phyloP scores from a whole-genome alignment of 2,329 filamentous ascomycete genomes.

The Lithohypha guttulata region DNA sequence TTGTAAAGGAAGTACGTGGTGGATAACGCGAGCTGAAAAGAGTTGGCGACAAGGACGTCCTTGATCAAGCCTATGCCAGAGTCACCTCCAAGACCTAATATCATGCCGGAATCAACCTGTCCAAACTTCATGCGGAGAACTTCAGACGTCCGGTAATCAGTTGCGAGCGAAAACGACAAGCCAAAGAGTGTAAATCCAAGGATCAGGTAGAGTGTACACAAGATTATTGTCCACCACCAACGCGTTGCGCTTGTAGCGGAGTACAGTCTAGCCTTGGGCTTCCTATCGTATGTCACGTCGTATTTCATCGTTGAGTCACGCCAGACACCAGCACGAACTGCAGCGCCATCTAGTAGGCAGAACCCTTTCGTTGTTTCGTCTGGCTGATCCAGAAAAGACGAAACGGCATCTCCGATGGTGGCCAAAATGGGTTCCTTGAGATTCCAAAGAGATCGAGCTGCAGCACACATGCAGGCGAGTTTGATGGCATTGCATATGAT shows the following conservation, averaged over 20 bases:
- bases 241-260: not conserved
- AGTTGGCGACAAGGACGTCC: constrained; percentile 24
- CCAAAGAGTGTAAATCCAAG: not conserved
- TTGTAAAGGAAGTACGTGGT: constrained; percentile 27
- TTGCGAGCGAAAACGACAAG: not conserved
- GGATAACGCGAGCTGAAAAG: constrained; percentile 26
- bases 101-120: not conserved
- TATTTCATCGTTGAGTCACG: not conserved
- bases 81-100: not conserved
- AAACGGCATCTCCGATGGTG: constrained; percentile 27
- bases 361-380: constrained; percentile 21
- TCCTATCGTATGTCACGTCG: not conserved
- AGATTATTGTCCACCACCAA: not conserved
- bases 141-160: not conserved
- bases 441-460: constrained; percentile 11
- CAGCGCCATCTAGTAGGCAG: constrained; percentile 13
- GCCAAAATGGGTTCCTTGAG: constrained; percentile 17
- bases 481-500: constrained; percentile 24
- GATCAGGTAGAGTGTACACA: not conserved
- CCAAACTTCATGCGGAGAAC: not conserved
- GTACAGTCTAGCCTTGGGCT: not conserved
- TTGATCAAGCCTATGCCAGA: not conserved
- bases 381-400: constrained; percentile 24
- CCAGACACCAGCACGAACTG: not conserved
- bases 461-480: constrained; percentile 17